Evolutionary conservation across 2,329 filamentous ascomycete species (phyloP), one percentile per base, ranked within the genome.

Genomic region (Nemania serpens): DNA sequence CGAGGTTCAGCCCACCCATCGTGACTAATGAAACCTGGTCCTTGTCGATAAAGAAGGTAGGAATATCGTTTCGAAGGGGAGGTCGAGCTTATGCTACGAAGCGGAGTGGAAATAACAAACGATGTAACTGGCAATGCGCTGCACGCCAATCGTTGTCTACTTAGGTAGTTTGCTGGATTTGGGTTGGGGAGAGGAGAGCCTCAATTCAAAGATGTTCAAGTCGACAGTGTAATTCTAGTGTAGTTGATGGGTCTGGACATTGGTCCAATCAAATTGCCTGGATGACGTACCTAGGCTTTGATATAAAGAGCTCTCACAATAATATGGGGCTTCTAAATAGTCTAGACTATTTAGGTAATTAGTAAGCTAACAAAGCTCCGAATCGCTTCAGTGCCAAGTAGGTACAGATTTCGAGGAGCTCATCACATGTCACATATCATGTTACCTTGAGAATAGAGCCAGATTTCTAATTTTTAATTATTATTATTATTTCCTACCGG

Each of bases 1-100:
- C 94, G 61, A 98, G 85, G 76, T 97, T 97, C 29, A 93, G 85
- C 55, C 93, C 92, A 54, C 86, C 91, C 87, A 97, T 88, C 74
- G 71, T 78, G 71, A 34, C n/a, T 36, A 42, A 6, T 17, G 42
- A 34, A 18, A 5, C 12, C 29, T 45, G 13, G 46, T 42, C 18
- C 55, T n/a, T n/a, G 47, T 17, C 51, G 41, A 22, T 15, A 18
- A 36, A 12, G 17, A 37, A 18, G 39, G 17, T 15, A 43, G 29
- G 43, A 5, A 25, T 12, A 15, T 20, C 3, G 4, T 29, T 29
- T 29, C 25, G 7, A 18, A n/a, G 20, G 36, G 11, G 20, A 45
- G 34, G 41, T n/a, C 9, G 18, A 18, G 45, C 10, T 29, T 12
- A 15, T 33, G 34, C n/a, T 6, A 20, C 36, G 12, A 42, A 41